Evolutionary conservation across 768 basidiomycete genomes (phyloP), one percentile per base, ranked within the genome.

Genomic region (Tricholoma terreum): DNA sequence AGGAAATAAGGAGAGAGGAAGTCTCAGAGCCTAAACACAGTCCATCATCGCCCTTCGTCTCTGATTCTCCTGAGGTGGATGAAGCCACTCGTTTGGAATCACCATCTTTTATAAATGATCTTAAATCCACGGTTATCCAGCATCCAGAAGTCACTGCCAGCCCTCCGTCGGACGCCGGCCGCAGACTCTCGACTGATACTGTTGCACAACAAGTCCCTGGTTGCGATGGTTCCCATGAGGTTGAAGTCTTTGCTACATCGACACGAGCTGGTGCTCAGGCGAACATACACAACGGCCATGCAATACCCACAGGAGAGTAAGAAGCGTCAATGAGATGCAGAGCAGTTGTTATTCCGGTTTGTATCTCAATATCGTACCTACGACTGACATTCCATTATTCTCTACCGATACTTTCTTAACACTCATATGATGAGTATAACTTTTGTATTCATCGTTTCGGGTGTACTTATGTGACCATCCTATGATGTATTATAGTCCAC

Each of bases 141-240:
- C 42, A 50, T 6, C 34, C 17, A 10, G 43, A 34, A 19, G 30
- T 49, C 21, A 50, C 17, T 12, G 22, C 58, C 22, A 52, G 43
- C 33, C 15, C 43, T 14, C 45, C 49, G 15, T 33, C 50, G 27
- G 53, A 57, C 12, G 46, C 34, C 9, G 36, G 42, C 17, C 52
- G 55, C 45, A 62, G 62, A 46, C 42, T 48, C 21, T 60, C 60
- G 40, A 59, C 40, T 27, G 61, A 64, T 36, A 58, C 61, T 4
- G 52, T 58, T 22, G 52, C 52, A 17, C 15, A 31, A 8, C 46
- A 30, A 31, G 46, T 30, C 27, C 30, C 30, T 7, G 46, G 30
- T 6, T 49, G 22, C 24, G 30, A 31, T 10, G 15, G 1, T 14
- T 27, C 45, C 27, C 22, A 5, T n/a, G 27, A 31, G 24, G 46